Evolutionary conservation across 345 rosid species (phyloP).

Genomic region (Murraya koenigii): DNA sequence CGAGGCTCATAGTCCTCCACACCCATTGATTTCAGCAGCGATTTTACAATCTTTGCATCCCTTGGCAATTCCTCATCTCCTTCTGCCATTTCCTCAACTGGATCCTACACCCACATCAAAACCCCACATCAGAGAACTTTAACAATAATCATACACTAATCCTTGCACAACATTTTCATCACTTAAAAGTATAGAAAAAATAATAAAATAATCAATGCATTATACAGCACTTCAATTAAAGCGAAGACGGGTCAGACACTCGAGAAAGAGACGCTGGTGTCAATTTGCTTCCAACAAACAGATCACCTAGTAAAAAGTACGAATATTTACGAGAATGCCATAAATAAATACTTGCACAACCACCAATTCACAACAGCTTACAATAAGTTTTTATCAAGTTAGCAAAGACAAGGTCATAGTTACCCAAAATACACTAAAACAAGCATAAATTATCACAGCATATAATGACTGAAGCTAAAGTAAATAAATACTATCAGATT

Average conservation of each 20-base stretch:
- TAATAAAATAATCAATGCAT: too few relatives aligned
- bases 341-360: not conserved
- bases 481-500: too few relatives aligned
- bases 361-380: not conserved
- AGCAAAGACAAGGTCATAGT: not conserved
- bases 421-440: too few relatives aligned
- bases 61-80: conserved; percentile 69
- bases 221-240: too few relatives aligned
- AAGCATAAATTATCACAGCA: too few relatives aligned
- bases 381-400: too few relatives aligned
- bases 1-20: conserved; percentile 91
- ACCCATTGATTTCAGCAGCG: conserved; percentile 89
- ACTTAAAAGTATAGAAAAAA: not conserved
- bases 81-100: conserved; percentile 42
- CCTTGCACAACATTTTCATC: not conserved
- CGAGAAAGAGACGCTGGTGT: too few relatives aligned
- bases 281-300: too few relatives aligned
- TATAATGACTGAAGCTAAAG: too few relatives aligned
- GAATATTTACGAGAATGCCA: not conserved
- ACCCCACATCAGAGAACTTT: not conserved
- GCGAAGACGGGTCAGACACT: too few relatives aligned
- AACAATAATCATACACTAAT: not conserved
- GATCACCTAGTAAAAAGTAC: too few relatives aligned
- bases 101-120: conserved; percentile 5
- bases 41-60: conserved; percentile 81